These are phyloP conservation scores for Rosellinia necatrix DNA, from an alignment of 2,329 filamentous ascomycete species.

Conservation along the genomic window DNA sequence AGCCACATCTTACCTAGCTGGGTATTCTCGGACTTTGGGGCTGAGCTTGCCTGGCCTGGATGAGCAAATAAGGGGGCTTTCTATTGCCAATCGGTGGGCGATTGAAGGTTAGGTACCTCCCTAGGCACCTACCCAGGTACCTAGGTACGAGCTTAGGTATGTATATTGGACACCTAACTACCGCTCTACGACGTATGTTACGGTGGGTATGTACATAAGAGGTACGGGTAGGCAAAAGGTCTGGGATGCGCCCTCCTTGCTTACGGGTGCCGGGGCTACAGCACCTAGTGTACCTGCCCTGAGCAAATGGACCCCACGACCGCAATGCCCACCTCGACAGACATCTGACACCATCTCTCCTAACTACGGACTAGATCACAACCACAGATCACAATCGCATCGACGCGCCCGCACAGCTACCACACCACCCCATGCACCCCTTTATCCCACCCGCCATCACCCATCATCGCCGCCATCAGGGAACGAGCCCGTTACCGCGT, in stretches of 20 bases:
- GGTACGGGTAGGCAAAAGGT: no score
- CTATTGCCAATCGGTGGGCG: no score
- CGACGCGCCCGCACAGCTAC: no score
- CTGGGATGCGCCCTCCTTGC: neutral
- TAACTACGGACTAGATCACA: neutral
- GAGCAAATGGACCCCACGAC: constrained; percentile 19
- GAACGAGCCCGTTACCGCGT: constrained; percentile 6
- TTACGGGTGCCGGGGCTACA: neutral
- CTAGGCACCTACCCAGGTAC: neutral
- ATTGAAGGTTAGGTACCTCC: neutral
- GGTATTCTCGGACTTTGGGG: no score
- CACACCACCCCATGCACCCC: constrained; percentile 16
- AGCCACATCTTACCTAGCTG: no score
- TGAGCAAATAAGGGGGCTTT: no score
- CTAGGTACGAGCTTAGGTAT: no score
- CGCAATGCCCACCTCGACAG: neutral
- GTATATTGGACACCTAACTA: no score
- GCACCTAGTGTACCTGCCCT: constrained; percentile 4
- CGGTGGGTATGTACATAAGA: no score
- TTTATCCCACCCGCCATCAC: neutral
- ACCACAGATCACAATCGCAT: neutral
- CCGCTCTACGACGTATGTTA: neutral
- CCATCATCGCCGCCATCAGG: neutral
- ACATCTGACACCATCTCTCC: constrained; percentile 7
- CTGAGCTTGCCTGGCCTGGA: no score